phyloP scores from a whole-genome alignment of 768 basidiomycete genomes.

The Panus rudis region DNA sequence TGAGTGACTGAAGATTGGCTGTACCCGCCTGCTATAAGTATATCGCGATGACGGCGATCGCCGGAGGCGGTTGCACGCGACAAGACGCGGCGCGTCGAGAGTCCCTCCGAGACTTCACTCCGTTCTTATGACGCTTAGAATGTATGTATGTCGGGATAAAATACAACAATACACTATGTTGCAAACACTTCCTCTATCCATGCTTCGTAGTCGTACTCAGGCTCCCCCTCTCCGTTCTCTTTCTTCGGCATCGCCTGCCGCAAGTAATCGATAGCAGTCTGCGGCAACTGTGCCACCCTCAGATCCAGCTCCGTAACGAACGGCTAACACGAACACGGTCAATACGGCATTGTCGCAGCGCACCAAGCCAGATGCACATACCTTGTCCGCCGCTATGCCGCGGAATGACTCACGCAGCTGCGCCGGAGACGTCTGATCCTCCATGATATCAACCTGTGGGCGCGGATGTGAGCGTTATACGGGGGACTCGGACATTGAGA shows the following conservation, averaged over 20 bases:
- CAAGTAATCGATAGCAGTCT: conserved; percentile 71
- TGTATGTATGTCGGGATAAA: too few species aligned
- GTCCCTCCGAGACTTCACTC: too few species aligned
- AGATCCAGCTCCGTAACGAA: conserved; percentile 93
- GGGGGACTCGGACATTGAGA: conserved; percentile 2
- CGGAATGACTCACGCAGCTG: conserved; percentile 93
- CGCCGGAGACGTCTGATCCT: conserved; percentile 90
- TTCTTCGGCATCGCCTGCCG: conserved; percentile 70
- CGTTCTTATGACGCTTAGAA: too few species aligned
- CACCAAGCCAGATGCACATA: conserved; percentile 22
- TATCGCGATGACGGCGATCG: conserved; percentile 26
- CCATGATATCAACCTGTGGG: conserved; percentile 83
- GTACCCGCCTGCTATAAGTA: conserved; percentile 15
- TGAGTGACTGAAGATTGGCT: not conserved
- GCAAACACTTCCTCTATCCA: conserved; percentile 79
- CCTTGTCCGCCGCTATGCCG: conserved; percentile 87
- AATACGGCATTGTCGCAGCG: not conserved
- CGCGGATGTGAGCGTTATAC: not conserved
- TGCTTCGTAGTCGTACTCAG: conserved; percentile 73
- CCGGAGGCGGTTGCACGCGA: too few species aligned
- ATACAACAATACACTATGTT: too few species aligned
- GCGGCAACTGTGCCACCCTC: conserved; percentile 73
- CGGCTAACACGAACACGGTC: conserved; percentile 41
- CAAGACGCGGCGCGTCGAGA: too few species aligned
- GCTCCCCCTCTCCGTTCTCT: conserved; percentile 48